These are phyloP conservation scores for Aspergillus hiratsukae DNA, from an alignment of 2,329 filamentous ascomycete species.

Conservation along the genomic window DNA sequence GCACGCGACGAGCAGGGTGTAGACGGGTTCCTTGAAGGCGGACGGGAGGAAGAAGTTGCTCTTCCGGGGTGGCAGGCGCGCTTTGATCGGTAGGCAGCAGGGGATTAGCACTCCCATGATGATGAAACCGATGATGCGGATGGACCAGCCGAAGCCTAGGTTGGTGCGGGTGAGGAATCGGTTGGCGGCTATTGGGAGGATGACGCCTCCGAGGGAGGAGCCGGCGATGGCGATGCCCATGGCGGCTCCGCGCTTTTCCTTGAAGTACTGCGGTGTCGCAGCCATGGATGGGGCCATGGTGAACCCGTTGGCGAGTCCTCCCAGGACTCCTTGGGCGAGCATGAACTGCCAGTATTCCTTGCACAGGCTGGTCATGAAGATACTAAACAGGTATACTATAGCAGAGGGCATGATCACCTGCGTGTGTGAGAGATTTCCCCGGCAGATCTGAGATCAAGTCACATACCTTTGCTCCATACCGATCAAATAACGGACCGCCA, in stretches of 20 bases:
- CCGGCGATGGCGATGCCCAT: constrained; percentile 46
- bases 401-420: constrained; percentile 5
- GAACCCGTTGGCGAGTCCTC: constrained; percentile 21
- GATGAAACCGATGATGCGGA: constrained; percentile 51
- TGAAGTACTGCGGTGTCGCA: constrained; percentile 46
- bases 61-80: constrained; percentile 20
- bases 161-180: constrained; percentile 44
- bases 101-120: constrained; percentile 44
- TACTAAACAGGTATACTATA: constrained; percentile 11
- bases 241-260: constrained; percentile 43
- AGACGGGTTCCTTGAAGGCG: constrained; percentile 20
- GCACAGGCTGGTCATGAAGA: constrained; percentile 43
- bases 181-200: constrained; percentile 48
- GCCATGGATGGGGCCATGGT: constrained; percentile 46
- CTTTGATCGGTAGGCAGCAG: constrained; percentile 25
- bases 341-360: constrained; percentile 53
- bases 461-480: constrained; percentile 28
- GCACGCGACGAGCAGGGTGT: constrained; percentile 16
- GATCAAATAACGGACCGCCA: constrained; percentile 45
- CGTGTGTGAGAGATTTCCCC: no score
- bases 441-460: no score
- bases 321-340: constrained; percentile 18
- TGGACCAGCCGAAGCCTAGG: constrained; percentile 50
- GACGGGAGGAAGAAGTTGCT: constrained; percentile 16
- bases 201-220: constrained; percentile 49